Percentiles rank a stretch among this genome's conserved stretches.
Conservation (phyloP, 768 basidiomycete genomes). For the Strobilomyces dryophilus region DNA sequence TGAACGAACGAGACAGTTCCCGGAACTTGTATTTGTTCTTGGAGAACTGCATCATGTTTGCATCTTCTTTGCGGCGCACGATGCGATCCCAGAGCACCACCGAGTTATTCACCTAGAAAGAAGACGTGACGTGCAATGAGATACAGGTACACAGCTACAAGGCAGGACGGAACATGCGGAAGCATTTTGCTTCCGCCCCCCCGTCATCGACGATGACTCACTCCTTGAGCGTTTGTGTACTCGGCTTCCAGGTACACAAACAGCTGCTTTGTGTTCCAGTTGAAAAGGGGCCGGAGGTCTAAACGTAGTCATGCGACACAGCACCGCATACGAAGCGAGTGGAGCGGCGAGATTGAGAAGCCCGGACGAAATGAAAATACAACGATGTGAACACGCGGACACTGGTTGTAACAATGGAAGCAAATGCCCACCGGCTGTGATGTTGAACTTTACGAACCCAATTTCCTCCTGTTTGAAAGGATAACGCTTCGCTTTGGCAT, state of each 20-base stretch:
- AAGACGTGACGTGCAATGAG: slow-evolving; percentile 10
- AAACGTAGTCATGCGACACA: slow-evolving; percentile 1
- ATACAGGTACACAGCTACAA: slow-evolving; percentile 16
- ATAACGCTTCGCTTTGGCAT: slow-evolving; percentile 49
- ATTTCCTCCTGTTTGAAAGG: slow-evolving; percentile 65
- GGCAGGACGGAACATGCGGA: slow-evolving; percentile 11
- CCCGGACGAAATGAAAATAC: slow-evolving; percentile 24
- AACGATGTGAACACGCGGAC: slow-evolving; percentile 22
- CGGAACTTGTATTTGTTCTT: slow-evolving; percentile 83
- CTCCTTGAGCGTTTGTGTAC: slow-evolving; percentile 69
- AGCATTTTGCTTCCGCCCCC: slow-evolving; percentile 2
- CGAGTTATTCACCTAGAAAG: slow-evolving; percentile 57
- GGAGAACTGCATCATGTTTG: slow-evolving; percentile 46
- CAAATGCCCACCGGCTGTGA: slow-evolving; percentile 62
- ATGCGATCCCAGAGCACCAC: slow-evolving; percentile 94
- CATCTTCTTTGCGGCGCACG: slow-evolving; percentile 74
- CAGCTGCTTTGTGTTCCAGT: slow-evolving; percentile 97
- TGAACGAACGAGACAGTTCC: slow-evolving; percentile 70
- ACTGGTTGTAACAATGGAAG: slow-evolving; percentile 24
- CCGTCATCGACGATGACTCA: slow-evolving; percentile 35
- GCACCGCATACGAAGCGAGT: slow-evolving; percentile 3
- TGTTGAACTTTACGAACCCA: slow-evolving; percentile 77
- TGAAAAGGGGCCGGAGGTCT: slow-evolving; percentile 82
- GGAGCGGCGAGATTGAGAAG: slow-evolving; percentile 11
- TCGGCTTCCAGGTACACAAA: slow-evolving; percentile 87